Base-by-base conservation (phyloP, 2,329 filamentous ascomycete species). In the Apiospora aurea region DNA sequence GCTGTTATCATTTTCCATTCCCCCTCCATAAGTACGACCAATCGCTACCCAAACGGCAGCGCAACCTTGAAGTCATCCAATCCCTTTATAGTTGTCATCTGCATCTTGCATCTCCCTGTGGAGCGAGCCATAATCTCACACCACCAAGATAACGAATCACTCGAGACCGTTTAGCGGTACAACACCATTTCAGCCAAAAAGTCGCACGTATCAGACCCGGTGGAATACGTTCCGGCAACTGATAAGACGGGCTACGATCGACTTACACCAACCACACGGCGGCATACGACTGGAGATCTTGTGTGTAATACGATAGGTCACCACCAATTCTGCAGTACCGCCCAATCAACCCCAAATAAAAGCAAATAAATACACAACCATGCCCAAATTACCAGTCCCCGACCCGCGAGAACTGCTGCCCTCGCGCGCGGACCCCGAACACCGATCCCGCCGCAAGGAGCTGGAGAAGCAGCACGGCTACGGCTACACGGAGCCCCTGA, bases 401-500 rank as follows among this genome's bases (percentile, higher is more conserved):
- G 73, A 78, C 67, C 75, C 78, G 2, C 77, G 77, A 1, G 79
- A 81, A 46, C 76, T 78, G 0, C 75, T 82, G 3, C 82, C 84
- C 5, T 82, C 80, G n/a, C 79, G 77, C 24, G 82, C 82, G 1
- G 79, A 85, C 71, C 80, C 81, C 0, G 78, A 83, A n/a, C 77
- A 80, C 68, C 81, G 83, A 18, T 73, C 76, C 24, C 34, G 47
- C 34, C 80, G 82, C 73, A 84, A 86, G 71, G 73, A 81, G 44
- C 73, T 84, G 67, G 83, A 85, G 71, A 82, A 83, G 74, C 75
- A 83, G 43, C 75, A 78, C 72, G 81, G 81, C 44, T 86, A 85
- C 76, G 81, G 82, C 70, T 85, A 83, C 81, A 80, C 77, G 5
- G 80, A 82, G 43, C 76, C 78, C 1, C 64, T 78, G 1, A 68